Evolutionary conservation across 2,329 filamentous ascomycete genomes (phyloP), one percentile per base, ranked within the genome.

Genomic region (Alternaria sp.): DNA sequence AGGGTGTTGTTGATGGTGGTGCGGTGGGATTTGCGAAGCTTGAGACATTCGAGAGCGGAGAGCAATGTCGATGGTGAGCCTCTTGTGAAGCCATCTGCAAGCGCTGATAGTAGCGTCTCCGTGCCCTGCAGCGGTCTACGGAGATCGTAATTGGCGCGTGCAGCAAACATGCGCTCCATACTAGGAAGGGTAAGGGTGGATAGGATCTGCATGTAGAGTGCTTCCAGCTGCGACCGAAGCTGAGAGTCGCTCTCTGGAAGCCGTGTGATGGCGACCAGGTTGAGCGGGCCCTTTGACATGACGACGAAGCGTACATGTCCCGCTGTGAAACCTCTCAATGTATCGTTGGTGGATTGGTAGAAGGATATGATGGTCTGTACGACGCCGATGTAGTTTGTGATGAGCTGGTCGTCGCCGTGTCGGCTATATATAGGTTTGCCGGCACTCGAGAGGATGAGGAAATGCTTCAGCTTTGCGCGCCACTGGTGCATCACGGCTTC

Each of bases 351-450:
- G 46, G 89, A 89, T 76, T 97, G 91, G 74, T 96, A 98, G 76
- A 97, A 97, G 1, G 95, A 98, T 64, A 99, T 97, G 70, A 99
- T 94, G 44, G 95, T 99, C 77, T 98, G 95, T 2, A 97, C 90
- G 18, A 99, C 90, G 41, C 95, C 95, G 77, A 98, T 94, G 71
- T 95, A 97, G 52, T 92, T 91, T 71, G 96, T 97, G 75, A 98
- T 93, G 44, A 98, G 83, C 56, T 90, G 89, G 67, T 97, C 86
- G 69, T 97, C 93, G 41, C 96, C 95, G 76, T 99, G 94, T 50
- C 96, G 88, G 73, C 93, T 98, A 85, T 94, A 99, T 50, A 99
- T 96, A 11, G 95, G 96, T 78, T 99, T 99, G 20, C 95, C 95
- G 10, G 96, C 94, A 14, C 93, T 94, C 3, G 95, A 98, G 2